These are phyloP conservation scores for Bimuria novae-zelandiae DNA, from an alignment of 2,329 filamentous ascomycete genomes.

Conservation along the genomic window DNA sequence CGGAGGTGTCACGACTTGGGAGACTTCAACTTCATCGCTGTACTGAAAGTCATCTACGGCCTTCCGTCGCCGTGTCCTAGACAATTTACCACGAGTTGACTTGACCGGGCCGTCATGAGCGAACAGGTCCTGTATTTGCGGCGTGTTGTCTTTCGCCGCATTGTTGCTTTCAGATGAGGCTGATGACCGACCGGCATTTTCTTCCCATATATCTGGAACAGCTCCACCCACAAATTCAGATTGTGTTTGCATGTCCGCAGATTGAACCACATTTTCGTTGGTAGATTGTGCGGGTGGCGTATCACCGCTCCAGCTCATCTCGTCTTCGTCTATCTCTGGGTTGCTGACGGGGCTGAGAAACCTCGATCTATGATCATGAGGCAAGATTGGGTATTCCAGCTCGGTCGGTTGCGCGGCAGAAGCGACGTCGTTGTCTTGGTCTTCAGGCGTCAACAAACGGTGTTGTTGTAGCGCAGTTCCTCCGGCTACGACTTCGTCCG, in stretches of 20 bases:
- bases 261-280: not conserved
- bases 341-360: slow-evolving; percentile 39
- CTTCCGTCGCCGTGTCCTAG: slow-evolving; percentile 50
- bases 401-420: slow-evolving; percentile 16
- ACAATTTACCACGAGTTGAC: slow-evolving; percentile 47
- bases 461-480: slow-evolving; percentile 28
- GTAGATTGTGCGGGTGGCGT: slow-evolving; percentile 20
- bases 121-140: slow-evolving; percentile 42
- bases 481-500: slow-evolving; percentile 29
- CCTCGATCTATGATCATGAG: slow-evolving; percentile 19
- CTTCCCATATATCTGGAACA: slow-evolving; percentile 52
- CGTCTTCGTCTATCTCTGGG: slow-evolving; percentile 32
- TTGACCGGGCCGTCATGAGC: slow-evolving; percentile 32
- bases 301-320: slow-evolving; percentile 40
- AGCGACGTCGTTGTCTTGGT: slow-evolving; percentile 30
- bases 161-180: slow-evolving; percentile 25
- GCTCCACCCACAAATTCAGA: not conserved
- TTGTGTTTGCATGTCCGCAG: not conserved
- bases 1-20: slow-evolving; percentile 14
- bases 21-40: slow-evolving; percentile 42
- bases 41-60: slow-evolving; percentile 45
- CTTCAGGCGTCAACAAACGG: slow-evolving; percentile 44
- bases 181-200: slow-evolving; percentile 50
- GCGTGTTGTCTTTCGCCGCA: slow-evolving; percentile 16
- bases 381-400: slow-evolving; percentile 35